These are phyloP conservation scores for Catunica adiposa DNA, from an alignment of 2,329 filamentous ascomycete genomes.

Conservation along the genomic window DNA sequence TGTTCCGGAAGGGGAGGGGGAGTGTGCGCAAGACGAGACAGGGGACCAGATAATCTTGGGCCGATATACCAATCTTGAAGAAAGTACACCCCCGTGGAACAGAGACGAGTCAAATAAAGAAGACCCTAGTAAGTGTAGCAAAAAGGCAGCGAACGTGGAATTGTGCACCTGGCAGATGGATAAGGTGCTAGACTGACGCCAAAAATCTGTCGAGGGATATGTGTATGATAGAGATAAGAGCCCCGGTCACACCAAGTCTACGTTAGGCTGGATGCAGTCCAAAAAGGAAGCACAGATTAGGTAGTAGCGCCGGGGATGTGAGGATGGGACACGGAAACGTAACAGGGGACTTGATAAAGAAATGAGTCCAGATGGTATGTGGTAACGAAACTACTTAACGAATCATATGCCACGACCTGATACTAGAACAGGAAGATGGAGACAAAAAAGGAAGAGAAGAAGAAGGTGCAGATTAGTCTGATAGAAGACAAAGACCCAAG, in stretches of 20 bases:
- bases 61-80: neutral
- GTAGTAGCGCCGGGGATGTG: neutral
- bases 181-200: neutral
- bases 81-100: neutral
- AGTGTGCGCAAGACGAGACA: neutral
- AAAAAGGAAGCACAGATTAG: conserved; percentile 2
- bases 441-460: neutral
- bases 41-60: neutral
- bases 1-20: neutral
- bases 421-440: neutral
- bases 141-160: too few species aligned
- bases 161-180: too few species aligned
- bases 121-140: neutral
- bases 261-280: neutral
- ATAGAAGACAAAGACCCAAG: neutral
- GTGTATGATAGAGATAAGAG: conserved; percentile 3
- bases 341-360: conserved; percentile 1
- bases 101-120: neutral
- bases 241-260: neutral
- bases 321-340: neutral
- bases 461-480: neutral
- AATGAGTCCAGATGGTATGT: neutral
- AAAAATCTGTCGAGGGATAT: neutral
- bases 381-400: neutral
- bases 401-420: neutral